Evolutionary conservation across 768 basidiomycete genomes (phyloP), one percentile per base, ranked within the genome.

Genomic region (Lactarius vividus): DNA sequence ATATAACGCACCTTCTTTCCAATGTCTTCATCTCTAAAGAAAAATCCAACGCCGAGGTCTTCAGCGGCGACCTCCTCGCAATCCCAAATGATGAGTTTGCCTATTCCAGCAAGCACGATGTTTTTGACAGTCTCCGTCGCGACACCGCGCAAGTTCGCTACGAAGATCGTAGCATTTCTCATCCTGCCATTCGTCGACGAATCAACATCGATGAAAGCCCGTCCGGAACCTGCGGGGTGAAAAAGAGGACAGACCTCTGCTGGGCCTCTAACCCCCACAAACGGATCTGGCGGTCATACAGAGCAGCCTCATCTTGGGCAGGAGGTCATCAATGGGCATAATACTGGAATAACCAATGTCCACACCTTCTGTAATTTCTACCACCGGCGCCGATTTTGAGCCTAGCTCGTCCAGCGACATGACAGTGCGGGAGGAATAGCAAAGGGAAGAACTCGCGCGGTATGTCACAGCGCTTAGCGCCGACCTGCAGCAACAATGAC

Each of bases 251-350:
- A 66, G 71, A 92, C 95, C 90, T 85, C 78, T 97, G 94, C 75
- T 99, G 97, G 40, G 97, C 97, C 75, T 98, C 97, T 49, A 98
- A 85, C 54, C 97, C 97, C 97, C 97, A 99, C 71, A 98, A 79
- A 35, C 96, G 87, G 80, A 98, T 97, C 77, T 98, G 96, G 31
- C 96, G 88, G 76, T 98, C 97, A 76, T 98, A 97, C 29, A 97
- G 83, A 16, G 91, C 92, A n/a, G 85, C 87, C 70, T 88, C 84
- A 72, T 85, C 84, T 85, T 64, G 52, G 29, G 35, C 31, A 55
- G 26, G 66, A 39, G 42, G 31, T 63, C 33, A 53, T 28, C 49
- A 37, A 65, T 31, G 37, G 20, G 15, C 31, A 10, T 33, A 56
- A 44, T 18, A 31, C 33, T 23, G 57, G 42, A 39, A 29, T 26